Evolutionary conservation across 768 basidiomycete genomes (phyloP), one percentile per base, ranked within the genome.

Genomic region (Phylloporus arenicola): DNA sequence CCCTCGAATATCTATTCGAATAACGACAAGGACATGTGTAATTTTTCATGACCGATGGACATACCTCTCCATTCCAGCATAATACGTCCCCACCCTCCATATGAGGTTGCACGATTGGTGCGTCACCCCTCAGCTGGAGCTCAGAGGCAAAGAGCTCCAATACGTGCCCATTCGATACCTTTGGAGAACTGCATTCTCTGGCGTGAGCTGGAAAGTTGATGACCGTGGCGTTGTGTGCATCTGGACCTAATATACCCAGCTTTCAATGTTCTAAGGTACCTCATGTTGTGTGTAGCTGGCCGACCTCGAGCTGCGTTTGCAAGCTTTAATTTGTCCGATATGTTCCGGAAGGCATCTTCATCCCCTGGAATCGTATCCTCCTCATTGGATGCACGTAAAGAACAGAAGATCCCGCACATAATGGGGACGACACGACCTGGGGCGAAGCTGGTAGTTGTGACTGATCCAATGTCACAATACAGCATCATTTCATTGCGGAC

Each of bases 41-140:
- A 46, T 52, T 20, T 14, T 41, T 11, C n/a, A 44, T 8, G 19
- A 30, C 8, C 5, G n/a, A 40, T 45, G 20, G 14, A 68, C 68
- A 41, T 41, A 84, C 88, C 73, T 93, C 88, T 53, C 92, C 91
- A 60, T 91, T 92, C 86, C 87, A 93, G 60, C 88, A 91, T 24
- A 93, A 67, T 3, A 88, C 61, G 60, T 84, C 75, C 7, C 77
- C 81, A 13, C 71, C 72, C 30, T 67, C 55, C 13, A 68, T 59
- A 62, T 92, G 88, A 24, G 92, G 92, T 63, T 94, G 92, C 3
- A 74, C 64, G 14, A 90, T 65, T 1, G 73, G 72, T 10, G 49
- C 37, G 10, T 68, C 58, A 1, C 92, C 92, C 53, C 92, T 74
- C 44, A 94, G 67, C 48, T 79, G 77, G 46, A 94, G 75, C 60